Conservation (phyloP, 768 basidiomycete genomes). For the Paxillus rubicundulus region DNA sequence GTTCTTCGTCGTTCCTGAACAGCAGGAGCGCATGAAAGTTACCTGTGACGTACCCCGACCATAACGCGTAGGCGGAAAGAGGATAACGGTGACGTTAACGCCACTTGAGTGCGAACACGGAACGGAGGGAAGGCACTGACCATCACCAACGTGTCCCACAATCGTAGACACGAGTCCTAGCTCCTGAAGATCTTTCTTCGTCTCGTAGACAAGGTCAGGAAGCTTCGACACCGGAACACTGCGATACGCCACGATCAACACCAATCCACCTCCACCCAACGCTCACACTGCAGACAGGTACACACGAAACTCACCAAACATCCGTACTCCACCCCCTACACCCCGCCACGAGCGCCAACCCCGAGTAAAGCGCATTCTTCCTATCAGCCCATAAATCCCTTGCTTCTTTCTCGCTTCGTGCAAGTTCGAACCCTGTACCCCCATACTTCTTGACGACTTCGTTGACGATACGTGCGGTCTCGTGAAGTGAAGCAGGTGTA, state of each 20-base stretch:
- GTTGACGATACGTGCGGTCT: constrained; percentile 59
- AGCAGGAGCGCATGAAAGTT: constrained; percentile 54
- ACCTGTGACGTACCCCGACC: constrained; percentile 24
- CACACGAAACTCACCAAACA: constrained; percentile 53
- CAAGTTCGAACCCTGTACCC: constrained; percentile 64
- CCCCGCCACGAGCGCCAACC: constrained; percentile 55
- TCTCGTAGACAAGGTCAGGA: constrained; percentile 63
- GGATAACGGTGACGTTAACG: too few relatives aligned
- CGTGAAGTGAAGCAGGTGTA: constrained; percentile 53
- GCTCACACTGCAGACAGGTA: background rate
- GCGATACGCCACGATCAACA: background rate
- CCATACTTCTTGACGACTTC: constrained; percentile 61
- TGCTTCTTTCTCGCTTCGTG: constrained; percentile 62
- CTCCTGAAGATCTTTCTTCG: constrained; percentile 63
- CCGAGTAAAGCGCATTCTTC: constrained; percentile 62
- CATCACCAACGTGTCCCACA: constrained; percentile 79
- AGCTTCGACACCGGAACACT: constrained; percentile 65
- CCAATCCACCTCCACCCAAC: background rate
- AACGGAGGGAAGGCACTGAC: constrained; percentile 36
- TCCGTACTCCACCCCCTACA: constrained; percentile 68
- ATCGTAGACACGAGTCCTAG: constrained; percentile 59
- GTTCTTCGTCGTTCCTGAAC: constrained; percentile 57
- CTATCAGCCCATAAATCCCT: constrained; percentile 70
- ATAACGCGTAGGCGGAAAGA: background rate
- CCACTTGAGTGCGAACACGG: background rate